Conservation (phyloP, 2,329 filamentous ascomycete species). For the Ramularia collo-cygni region DNA sequence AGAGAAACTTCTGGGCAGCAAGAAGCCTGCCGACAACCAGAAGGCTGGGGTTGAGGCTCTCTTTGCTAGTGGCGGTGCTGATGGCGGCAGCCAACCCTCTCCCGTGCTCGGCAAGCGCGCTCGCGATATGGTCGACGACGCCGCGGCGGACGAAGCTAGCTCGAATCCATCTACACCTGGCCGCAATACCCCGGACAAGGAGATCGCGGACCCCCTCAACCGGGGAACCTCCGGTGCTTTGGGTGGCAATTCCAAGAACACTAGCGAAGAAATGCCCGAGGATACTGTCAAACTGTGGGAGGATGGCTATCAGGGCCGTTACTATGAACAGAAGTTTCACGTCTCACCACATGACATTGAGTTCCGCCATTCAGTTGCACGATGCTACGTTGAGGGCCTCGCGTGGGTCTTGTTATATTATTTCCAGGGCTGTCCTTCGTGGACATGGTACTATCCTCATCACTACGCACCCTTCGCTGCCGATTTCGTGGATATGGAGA, state of each 20-base stretch:
- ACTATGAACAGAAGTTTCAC: constrained; percentile 95
- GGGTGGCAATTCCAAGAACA: constrained; percentile 40
- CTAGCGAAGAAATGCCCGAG: constrained; percentile 55
- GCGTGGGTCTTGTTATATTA: constrained; percentile 96
- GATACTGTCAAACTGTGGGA: constrained; percentile 93
- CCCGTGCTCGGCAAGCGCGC: constrained; percentile 69
- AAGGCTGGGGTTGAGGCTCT: constrained; percentile 26
- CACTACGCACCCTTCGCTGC: constrained; percentile 97
- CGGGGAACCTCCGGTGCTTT: constrained; percentile 27
- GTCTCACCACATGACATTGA: constrained; percentile 72
- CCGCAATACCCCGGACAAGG: constrained; percentile 47
- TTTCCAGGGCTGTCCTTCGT: constrained; percentile 95
- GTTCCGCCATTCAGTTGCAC: constrained; percentile 83
- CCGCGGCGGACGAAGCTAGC: constrained; percentile 32
- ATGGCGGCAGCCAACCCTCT: constrained; percentile 34
- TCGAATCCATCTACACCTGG: constrained; percentile 45
- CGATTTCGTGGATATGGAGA: constrained; percentile 78
- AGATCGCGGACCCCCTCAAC: constrained; percentile 24
- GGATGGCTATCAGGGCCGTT: constrained; percentile 86
- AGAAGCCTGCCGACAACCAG: constrained; percentile 26
- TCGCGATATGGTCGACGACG: constrained; percentile 59
- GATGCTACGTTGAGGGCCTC: constrained; percentile 88
- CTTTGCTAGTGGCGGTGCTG: constrained; percentile 23
- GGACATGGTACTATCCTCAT: constrained; percentile 99
- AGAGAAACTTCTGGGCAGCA: constrained; percentile 59